A percentile compares a stretch with the other conserved stretches of the same genome.
These are phyloP conservation scores for Sarocladium brachiariae DNA, from an alignment of 2,329 filamentous ascomycete species.

Conservation along the genomic window DNA sequence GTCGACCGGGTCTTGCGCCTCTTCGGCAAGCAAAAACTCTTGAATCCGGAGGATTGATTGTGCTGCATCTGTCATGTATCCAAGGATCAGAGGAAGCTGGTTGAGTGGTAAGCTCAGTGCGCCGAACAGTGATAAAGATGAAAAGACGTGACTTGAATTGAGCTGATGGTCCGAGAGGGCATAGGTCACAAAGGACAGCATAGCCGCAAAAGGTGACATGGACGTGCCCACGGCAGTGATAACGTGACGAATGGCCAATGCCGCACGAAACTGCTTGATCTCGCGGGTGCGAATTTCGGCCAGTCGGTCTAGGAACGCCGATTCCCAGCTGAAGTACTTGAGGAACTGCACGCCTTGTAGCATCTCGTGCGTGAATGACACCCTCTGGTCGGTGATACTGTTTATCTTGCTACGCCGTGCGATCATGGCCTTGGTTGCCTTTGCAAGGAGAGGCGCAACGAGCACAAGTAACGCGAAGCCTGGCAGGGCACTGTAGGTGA, in stretches of 20 bases:
- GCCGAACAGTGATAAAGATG: not conserved
- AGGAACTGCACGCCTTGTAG: slow-evolving; percentile 20
- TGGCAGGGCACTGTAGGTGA: slow-evolving; percentile 20
- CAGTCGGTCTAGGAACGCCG: slow-evolving; percentile 17
- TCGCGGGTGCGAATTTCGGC: slow-evolving; percentile 16
- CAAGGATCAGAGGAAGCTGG: not conserved
- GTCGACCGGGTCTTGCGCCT: not conserved
- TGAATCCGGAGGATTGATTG: not conserved
- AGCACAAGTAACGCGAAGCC: slow-evolving; percentile 20
- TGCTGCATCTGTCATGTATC: not conserved
- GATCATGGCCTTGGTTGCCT: slow-evolving; percentile 17
- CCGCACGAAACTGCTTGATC: slow-evolving; percentile 19
- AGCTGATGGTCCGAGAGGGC: not conserved
- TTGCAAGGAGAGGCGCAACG: slow-evolving; percentile 18
- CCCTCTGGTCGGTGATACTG: slow-evolving; percentile 20
- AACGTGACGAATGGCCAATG: slow-evolving; percentile 19
- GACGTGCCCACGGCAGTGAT: slow-evolving; percentile 19
- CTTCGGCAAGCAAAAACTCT: not conserved
- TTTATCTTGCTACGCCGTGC: slow-evolving; percentile 19
- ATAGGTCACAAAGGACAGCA: not conserved
- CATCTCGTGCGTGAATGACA: slow-evolving; percentile 20
- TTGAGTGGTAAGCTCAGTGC: not conserved
- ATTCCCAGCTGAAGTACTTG: slow-evolving; percentile 21
- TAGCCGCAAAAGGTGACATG: not conserved
- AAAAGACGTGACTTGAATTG: not conserved